Conservation (phyloP, 2,329 filamentous ascomycete species). For the Myrmaecium sp. region DNA sequence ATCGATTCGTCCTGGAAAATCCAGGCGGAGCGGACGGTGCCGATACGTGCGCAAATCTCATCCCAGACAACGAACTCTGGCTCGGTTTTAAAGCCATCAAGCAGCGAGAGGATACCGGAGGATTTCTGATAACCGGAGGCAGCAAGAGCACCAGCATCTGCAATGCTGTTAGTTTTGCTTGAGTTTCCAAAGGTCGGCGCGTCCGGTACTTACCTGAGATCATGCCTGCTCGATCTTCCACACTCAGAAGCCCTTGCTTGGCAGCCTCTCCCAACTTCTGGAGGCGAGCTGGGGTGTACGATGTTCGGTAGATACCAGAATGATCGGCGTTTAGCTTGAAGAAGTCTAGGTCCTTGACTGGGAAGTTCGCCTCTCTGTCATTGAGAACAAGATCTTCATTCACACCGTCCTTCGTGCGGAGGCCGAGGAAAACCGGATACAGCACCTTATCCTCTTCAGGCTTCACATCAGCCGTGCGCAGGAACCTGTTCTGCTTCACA, state of each 20-base stretch:
- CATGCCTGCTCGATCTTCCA: constrained; percentile 89
- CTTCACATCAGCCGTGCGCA: constrained; percentile 82
- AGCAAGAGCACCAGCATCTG: constrained; percentile 78
- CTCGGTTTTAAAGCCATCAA: constrained; percentile 70
- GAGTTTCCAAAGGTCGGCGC: constrained; percentile 8
- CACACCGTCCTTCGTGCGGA: constrained; percentile 70
- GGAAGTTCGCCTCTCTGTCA: constrained; percentile 59
- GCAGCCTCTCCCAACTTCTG: constrained; percentile 78
- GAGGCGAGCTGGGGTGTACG: constrained; percentile 68
- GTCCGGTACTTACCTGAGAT: too few species aligned
- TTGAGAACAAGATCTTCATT: constrained; percentile 58
- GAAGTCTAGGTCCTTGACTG: constrained; percentile 66
- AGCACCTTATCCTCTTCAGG: constrained; percentile 79
- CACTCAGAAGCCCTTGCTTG: constrained; percentile 60
- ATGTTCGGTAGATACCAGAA: constrained; percentile 80
- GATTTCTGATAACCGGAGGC: constrained; percentile 88
- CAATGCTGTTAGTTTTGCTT: too few species aligned
- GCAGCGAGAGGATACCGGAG: constrained; percentile 67
- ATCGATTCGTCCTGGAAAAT: constrained; percentile 63
- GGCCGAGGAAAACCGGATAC: constrained; percentile 76
- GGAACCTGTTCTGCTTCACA: constrained; percentile 87
- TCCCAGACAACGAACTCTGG: constrained; percentile 89
- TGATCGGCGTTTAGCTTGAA: constrained; percentile 96
- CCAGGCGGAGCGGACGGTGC: constrained; percentile 70
- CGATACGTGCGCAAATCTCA: constrained; percentile 67